These are phyloP conservation scores for Saturnispora mendoncae DNA, from an alignment of 805 yeast species.

Conservation along the genomic window DNA sequence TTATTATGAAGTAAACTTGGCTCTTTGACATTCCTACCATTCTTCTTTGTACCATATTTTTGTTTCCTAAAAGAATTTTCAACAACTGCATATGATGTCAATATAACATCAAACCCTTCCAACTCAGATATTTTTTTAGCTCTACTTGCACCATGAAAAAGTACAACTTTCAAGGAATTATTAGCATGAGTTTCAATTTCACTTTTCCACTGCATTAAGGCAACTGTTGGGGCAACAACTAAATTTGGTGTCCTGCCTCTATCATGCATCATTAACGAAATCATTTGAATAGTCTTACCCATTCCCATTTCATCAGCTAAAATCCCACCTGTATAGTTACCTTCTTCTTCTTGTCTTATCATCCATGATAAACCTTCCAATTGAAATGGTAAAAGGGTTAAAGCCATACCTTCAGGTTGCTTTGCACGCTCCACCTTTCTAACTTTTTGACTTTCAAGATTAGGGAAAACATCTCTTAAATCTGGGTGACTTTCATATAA, in stretches of 20 bases:
- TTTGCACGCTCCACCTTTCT: conserved; percentile 47
- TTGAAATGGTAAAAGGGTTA: conserved; percentile 80
- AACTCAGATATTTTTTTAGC: conserved; percentile 50
- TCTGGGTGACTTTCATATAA: conserved; percentile 75
- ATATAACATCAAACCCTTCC: conserved; percentile 60
- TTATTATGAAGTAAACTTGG: conserved; percentile 64
- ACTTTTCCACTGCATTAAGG: conserved; percentile 93
- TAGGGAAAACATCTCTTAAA: conserved; percentile 60
- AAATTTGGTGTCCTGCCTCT: conserved; percentile 60
- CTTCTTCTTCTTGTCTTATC: conserved; percentile 71
- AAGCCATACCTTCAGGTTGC: conserved; percentile 74
- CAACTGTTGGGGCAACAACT: conserved; percentile 98
- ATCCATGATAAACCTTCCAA: conserved; percentile 91
- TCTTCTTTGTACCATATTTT: conserved; percentile 71
- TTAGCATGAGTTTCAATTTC: conserved; percentile 84
- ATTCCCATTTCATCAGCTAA: conserved; percentile 99
- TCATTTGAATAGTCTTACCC: conserved; percentile 98
- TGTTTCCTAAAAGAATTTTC: conserved; percentile 84
- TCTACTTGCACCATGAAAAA: conserved; percentile 84
- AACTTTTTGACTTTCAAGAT: conserved; percentile 39
- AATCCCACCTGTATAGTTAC: conserved; percentile 78
- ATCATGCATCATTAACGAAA: conserved; percentile 74
- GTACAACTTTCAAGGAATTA: conserved; percentile 53
- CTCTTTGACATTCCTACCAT: conserved; percentile 63
- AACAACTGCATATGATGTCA: conserved; percentile 88